Evolutionary conservation across 495 filamentous ascomycete genomes (phyloP).

Genomic region (Tuber borchii): DNA sequence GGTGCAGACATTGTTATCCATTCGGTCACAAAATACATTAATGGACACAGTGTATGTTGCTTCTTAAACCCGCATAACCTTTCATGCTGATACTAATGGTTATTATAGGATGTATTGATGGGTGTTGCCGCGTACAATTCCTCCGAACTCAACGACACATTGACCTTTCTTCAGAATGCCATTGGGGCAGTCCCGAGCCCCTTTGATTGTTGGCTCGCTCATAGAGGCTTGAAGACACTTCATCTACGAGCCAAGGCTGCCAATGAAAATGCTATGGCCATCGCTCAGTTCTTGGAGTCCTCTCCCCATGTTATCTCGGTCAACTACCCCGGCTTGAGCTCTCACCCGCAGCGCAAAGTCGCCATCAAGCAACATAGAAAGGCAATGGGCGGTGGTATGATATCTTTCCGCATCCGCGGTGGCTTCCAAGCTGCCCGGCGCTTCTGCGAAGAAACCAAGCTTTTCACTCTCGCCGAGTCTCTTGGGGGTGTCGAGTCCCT

Average conservation of each 20-base stretch:
- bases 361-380: conserved; percentile 85
- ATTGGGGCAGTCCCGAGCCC: conserved; percentile 89
- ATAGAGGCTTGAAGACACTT: conserved; percentile 92
- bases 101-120: conserved; percentile 85
- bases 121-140: conserved; percentile 94
- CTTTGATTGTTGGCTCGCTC: conserved; percentile 99
- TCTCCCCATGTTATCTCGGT: conserved; percentile 79
- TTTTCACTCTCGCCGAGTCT: conserved; percentile 91
- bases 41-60: conserved; percentile 67
- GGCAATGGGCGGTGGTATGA: conserved; percentile 94
- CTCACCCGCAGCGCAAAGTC: conserved; percentile 78
- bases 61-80: background rate
- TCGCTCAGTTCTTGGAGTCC: conserved; percentile 68
- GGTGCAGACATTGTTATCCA: conserved; percentile 98
- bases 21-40: conserved; percentile 99
- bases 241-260: conserved; percentile 86
- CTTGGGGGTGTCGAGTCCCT: conserved; percentile 89
- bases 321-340: conserved; percentile 88
- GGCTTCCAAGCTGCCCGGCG: conserved; percentile 78
- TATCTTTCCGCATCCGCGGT: conserved; percentile 88
- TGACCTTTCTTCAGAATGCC: conserved; percentile 92
- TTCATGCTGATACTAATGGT: conserved; percentile 28
- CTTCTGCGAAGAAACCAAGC: conserved; percentile 81
- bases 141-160: conserved; percentile 63
- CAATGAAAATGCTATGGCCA: conserved; percentile 66